phyloP scores from a whole-genome alignment of 208 protist genomes.

The Leishmania turanica region DNA sequence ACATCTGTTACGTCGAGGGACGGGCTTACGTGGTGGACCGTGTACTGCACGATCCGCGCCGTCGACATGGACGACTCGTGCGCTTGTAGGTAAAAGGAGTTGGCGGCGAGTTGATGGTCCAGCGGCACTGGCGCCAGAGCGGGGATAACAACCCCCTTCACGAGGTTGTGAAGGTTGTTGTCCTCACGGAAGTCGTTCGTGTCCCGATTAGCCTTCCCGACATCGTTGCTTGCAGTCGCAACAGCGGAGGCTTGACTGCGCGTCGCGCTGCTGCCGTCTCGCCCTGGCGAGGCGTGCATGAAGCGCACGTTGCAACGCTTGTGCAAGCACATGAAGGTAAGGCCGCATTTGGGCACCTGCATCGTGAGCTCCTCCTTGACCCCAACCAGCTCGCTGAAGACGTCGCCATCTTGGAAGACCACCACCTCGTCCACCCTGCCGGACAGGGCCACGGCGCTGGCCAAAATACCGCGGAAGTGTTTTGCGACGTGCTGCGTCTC shows the following conservation, averaged over 20 bases:
- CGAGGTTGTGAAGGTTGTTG: slow-evolving; percentile 51
- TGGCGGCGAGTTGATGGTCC: slow-evolving; percentile 38
- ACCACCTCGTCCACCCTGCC: slow-evolving; percentile 87
- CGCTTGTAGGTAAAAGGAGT: slow-evolving; percentile 87
- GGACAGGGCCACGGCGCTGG: slow-evolving; percentile 37
- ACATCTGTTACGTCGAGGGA: slow-evolving; percentile 73
- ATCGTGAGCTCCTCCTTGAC: slow-evolving; percentile 62
- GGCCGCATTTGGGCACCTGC: slow-evolving; percentile 58
- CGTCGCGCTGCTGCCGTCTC: slow-evolving; percentile 11
- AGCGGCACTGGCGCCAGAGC: slow-evolving; percentile 59
- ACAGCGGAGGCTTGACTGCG: not conserved
- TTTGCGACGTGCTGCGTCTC: slow-evolving; percentile 59
- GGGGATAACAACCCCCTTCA: slow-evolving; percentile 76
- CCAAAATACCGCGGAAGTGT: slow-evolving; percentile 59
- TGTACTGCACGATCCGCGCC: slow-evolving; percentile 84
- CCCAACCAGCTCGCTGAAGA: slow-evolving; percentile 71
- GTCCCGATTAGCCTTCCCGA: not conserved
- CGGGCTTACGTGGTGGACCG: slow-evolving; percentile 73
- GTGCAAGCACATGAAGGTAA: slow-evolving; percentile 91
- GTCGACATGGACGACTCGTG: slow-evolving; percentile 90
- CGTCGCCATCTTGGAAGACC: slow-evolving; percentile 88
- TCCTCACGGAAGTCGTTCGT: not conserved
- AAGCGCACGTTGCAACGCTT: slow-evolving; percentile 92
- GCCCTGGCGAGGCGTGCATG: slow-evolving; percentile 39
- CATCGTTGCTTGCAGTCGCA: not conserved